These are phyloP conservation scores for Fragaria nilgerrensis DNA, from an alignment of 306 rosid species.

Conservation along the genomic window DNA sequence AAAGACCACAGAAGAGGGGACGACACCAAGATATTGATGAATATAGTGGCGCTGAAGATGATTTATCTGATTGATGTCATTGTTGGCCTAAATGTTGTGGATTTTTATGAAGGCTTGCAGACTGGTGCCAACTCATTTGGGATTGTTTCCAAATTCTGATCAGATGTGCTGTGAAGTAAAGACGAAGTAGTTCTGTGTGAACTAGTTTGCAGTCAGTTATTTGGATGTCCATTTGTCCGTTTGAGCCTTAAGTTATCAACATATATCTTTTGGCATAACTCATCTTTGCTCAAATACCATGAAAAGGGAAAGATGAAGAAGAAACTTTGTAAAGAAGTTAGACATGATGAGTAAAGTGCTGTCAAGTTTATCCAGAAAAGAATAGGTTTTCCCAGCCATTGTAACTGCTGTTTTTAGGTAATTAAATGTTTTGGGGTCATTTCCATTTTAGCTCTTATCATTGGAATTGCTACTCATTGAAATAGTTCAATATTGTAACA, in stretches of 20 bases:
- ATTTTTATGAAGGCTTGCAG: conserved; percentile 22
- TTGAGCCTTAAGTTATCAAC: background rate
- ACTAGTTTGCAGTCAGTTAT: conserved; percentile 11
- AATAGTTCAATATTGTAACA: background rate
- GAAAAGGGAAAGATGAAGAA: conserved; percentile 18
- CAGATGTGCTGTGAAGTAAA: conserved; percentile 23
- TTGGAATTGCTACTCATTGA: background rate
- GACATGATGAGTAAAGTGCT: conserved; percentile 1
- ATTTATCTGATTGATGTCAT: conserved; percentile 67
- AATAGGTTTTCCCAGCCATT: background rate
- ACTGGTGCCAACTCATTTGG: conserved; percentile 13
- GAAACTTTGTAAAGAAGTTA: conserved; percentile 36
- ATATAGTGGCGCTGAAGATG: conserved; percentile 83
- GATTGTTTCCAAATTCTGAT: conserved; percentile 8
- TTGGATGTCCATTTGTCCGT: conserved; percentile 24
- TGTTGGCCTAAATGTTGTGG: conserved; percentile 25
- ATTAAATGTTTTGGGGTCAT: background rate
- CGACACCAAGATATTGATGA: conserved; percentile 62
- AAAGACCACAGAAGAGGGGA: conserved; percentile 49
- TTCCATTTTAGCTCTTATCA: background rate
- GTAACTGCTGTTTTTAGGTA: background rate
- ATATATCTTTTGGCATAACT: background rate
- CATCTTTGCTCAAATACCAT: conserved; percentile 29
- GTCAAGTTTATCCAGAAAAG: background rate
- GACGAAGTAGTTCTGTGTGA: conserved; percentile 11